Evolutionary conservation across 176 grass and related monocot species (phyloP), one percentile per base, ranked within the genome.

Genomic region (Chrysopogon serrulatus): DNA sequence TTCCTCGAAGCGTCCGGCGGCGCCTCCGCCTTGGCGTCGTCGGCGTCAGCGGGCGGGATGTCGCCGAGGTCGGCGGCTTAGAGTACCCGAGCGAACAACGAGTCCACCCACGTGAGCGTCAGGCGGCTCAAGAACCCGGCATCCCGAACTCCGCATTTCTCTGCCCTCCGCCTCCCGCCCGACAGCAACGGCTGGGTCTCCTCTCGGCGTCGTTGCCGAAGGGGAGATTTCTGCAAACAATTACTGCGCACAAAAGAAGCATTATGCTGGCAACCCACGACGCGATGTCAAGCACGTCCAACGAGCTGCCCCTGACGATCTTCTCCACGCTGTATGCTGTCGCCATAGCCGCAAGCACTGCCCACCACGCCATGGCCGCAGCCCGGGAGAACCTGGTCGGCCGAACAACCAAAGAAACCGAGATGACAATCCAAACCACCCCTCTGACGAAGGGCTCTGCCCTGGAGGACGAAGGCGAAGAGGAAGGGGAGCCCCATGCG

Each of bases 61-160:
- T 94, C 88, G 32, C 33, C 31, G 33, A 91, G 76, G 48, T 86
- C 85, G 39, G 71, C 2, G 90, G 92, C 69, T 84, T 98, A 48
- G 87, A 88, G 66, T 83, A 78, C 10, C 95, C 95, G 5, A 95
- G 56, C 19, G 13, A 95, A 89, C 60, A 98, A 40, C 17, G 92
- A 54, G 30, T 91, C 75, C 61, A 98, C 89, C 95, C 95, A 98
- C 19, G 88, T 79, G 68, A 98, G 91, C 10, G 88, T 87, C 23
- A 92, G 61, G 15, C 78, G 81, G 73, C 92, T 91, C 9, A 90
- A 51, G 77, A 91, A 87, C 4, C 92, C 85, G 30, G 90, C 92
- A 19, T 91, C 18, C 76, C 65, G 43, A 93, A 91, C 53, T 66
- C 37, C 65, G 78, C 27, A n/a, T 32, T 79, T 48, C 34, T 48